phyloP scores from a whole-genome alignment of 352 stramenopile species.

The Aphanomyces astaci region DNA sequence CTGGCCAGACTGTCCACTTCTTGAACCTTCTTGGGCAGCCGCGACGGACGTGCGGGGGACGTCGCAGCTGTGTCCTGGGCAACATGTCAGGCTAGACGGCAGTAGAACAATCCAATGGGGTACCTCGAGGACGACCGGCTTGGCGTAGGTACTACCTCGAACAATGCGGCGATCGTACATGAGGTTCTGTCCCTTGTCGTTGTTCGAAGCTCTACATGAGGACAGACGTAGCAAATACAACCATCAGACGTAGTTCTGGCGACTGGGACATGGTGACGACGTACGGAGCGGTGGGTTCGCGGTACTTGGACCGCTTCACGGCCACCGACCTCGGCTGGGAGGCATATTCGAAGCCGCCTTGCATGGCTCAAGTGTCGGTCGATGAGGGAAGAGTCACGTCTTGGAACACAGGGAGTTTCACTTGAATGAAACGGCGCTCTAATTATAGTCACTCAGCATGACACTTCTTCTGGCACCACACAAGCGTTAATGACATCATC shows the following conservation, averaged over 20 bases:
- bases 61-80: slow-evolving; percentile 36
- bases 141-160: slow-evolving; percentile 89
- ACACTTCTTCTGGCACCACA: too few relatives aligned
- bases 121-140: slow-evolving; percentile 35
- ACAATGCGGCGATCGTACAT: slow-evolving; percentile 92
- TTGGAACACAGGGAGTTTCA: background rate
- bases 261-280: too few relatives aligned
- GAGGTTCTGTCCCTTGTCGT: slow-evolving; percentile 77
- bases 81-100: too few relatives aligned
- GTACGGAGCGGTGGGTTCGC: slow-evolving; percentile 33
- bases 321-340: slow-evolving; percentile 57
- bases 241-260: too few relatives aligned
- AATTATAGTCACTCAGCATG: too few relatives aligned
- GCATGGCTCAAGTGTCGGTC: background rate
- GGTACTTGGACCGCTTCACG: slow-evolving; percentile 58
- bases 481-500: too few relatives aligned
- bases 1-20: slow-evolving; percentile 25
- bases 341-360: slow-evolving; percentile 62
- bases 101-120: too few relatives aligned
- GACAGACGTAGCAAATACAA: too few relatives aligned
- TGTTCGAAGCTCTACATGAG: slow-evolving; percentile 21
- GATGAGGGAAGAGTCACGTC: background rate
- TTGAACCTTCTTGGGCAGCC: slow-evolving; percentile 28
- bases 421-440: background rate
- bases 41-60: slow-evolving; percentile 20